phyloP scores from a whole-genome alignment of 108 stramenopile genomes.

The Skeletonema grethae region DNA sequence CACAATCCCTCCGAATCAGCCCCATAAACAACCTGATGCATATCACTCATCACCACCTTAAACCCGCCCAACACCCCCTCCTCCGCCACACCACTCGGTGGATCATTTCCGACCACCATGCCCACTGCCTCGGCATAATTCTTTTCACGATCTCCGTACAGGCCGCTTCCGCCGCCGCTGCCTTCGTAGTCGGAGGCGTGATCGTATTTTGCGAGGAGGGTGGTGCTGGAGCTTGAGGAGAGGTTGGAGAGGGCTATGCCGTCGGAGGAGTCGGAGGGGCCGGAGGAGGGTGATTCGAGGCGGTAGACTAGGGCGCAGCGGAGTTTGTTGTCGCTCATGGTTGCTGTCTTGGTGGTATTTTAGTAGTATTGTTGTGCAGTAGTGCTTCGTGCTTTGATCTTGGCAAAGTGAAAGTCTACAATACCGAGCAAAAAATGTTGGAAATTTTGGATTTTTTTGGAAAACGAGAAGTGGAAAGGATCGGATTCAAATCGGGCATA shows the following conservation, averaged over 20 bases:
- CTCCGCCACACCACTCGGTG: slow-evolving; percentile 66
- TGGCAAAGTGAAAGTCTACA: no score
- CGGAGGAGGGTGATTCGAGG: slow-evolving; percentile 44
- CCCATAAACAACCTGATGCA: slow-evolving; percentile 88
- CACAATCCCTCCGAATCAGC: slow-evolving; percentile 84
- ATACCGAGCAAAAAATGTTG: no score
- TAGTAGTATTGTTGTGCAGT: not conserved
- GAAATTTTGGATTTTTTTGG: no score
- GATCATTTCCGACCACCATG: slow-evolving; percentile 75
- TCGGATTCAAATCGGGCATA: no score
- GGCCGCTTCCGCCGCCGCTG: slow-evolving; percentile 49
- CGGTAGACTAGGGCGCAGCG: slow-evolving; percentile 84
- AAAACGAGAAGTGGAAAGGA: no score
- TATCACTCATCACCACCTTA: slow-evolving; percentile 87
- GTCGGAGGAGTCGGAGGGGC: slow-evolving; percentile 27
- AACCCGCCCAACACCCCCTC: slow-evolving; percentile 79
- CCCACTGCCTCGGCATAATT: slow-evolving; percentile 80
- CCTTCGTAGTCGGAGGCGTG: slow-evolving; percentile 79
- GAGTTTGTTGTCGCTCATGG: slow-evolving; percentile 83
- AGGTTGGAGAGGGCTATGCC: slow-evolving; percentile 44
- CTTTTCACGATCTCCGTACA: slow-evolving; percentile 75
- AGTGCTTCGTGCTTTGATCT: no score
- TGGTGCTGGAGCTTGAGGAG: slow-evolving; percentile 21
- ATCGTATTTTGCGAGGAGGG: slow-evolving; percentile 86
- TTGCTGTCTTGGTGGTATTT: not conserved